Percentiles rank a stretch among this genome's conserved stretches.
These are phyloP conservation scores for Ceratorhiza oryzae-sativae DNA, from an alignment of 1,284 basidiomycete species.

Conservation along the genomic window DNA sequence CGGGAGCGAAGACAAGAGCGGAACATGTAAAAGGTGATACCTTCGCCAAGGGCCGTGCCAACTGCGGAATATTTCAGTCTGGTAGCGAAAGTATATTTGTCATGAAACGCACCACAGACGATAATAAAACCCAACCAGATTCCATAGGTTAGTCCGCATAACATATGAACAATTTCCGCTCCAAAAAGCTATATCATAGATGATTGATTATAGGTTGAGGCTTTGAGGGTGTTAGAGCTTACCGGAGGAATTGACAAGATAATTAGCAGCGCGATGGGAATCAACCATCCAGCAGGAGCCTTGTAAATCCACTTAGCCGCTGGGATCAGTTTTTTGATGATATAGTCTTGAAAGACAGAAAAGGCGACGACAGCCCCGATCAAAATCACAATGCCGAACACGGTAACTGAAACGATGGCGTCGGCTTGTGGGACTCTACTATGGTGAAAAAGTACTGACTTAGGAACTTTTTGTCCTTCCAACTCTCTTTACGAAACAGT, in stretches of 20 bases:
- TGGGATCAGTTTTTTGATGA: conserved; percentile 14
- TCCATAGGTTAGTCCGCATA: conserved; percentile 24
- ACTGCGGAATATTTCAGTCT: background rate
- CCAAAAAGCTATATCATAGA: conserved; percentile 27
- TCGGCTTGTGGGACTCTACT: background rate
- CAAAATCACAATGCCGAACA: conserved; percentile 5
- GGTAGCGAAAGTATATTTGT: too few species aligned
- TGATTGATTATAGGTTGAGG: background rate
- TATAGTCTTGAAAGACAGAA: conserved; percentile 12
- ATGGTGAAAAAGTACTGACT: background rate
- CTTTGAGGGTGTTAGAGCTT: background rate
- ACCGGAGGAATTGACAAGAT: conserved; percentile 36
- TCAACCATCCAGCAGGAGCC: conserved; percentile 31
- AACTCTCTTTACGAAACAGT: conserved; percentile 24
- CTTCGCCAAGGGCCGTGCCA: conserved; percentile 22
- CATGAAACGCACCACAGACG: conserved; percentile 3
- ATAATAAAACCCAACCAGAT: conserved; percentile 24
- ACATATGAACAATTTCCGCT: conserved; percentile 34
- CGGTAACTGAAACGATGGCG: background rate
- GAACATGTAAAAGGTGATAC: conserved; percentile 23
- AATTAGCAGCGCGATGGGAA: conserved; percentile 13
- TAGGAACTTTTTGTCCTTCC: conserved; percentile 17
- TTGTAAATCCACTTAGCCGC: conserved; percentile 28
- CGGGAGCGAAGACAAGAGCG: conserved; percentile 30
- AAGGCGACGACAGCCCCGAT: background rate